Evolutionary conservation across 2,329 filamentous ascomycete species (phyloP), one percentile per base, ranked within the genome.

Genomic region (Sclerotinia nivalis): DNA sequence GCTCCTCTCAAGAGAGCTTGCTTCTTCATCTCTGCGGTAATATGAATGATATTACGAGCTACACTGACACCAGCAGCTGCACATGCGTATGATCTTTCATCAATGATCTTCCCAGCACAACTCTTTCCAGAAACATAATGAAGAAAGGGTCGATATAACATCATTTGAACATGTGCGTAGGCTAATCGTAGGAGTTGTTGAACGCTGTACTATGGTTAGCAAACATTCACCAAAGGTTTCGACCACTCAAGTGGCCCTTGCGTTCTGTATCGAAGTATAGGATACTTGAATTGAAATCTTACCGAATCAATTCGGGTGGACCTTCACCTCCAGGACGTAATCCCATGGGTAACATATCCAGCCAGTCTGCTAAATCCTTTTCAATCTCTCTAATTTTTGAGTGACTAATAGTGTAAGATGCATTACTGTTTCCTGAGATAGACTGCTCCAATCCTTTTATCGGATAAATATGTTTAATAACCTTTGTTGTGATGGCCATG

Each of bases 81-180:
- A 75, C 91, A 95, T 18, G 91, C 91, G 77, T 93, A 95, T 1
- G 91, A 92, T 66, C 91, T 84, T 74, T 93, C 89, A 75, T 94
- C 91, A n/a, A 92, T 83, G 60, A 83, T 82, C 72, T 84, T 87
- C 13, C 83, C 84, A 66, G 84, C 82, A 62, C 83, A 84, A 2
- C 87, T 81, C 56, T 87, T 84, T 13, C 88, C 88, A 10, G 92
- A 93, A 22, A 93, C 89, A 74, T 95, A 96, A 78, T 96, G 93
- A 18, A 96, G 81, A 78, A 96, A 96, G 0, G 93, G 93, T 25
- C 93, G 85, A 76, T 96, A 96, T 2, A 96, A 82, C 76, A 96
- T 88, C 79, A 96, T 89, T 77, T 95, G 92, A 7, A 93, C 91
- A 76, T 95, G 91, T 2, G 91, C 91, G 77, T 92, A 95, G n/a